phyloP scores from a whole-genome alignment of 441 rosid species.

The Oxalis stricta region DNA sequence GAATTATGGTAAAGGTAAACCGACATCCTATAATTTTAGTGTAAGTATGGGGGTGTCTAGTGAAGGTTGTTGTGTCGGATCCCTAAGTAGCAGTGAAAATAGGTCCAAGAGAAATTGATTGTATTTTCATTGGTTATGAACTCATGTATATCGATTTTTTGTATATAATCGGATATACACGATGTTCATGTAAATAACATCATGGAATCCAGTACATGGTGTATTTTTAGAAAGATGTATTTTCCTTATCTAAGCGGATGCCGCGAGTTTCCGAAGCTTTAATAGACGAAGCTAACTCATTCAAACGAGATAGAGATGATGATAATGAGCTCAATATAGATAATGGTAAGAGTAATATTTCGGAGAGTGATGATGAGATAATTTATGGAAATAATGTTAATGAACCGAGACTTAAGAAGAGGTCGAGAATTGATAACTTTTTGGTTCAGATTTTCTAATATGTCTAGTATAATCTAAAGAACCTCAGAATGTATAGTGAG shows the following conservation, averaged over 20 bases:
- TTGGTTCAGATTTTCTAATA: too few relatives aligned
- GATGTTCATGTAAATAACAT: not conserved
- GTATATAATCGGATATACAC: not conserved
- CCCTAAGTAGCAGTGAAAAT: not conserved
- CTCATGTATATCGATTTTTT: not conserved
- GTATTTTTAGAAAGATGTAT: not conserved
- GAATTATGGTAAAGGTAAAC: not conserved
- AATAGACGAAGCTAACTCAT: too few relatives aligned
- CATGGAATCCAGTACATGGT: not conserved
- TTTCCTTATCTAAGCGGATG: too few relatives aligned
- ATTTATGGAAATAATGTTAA: too few relatives aligned
- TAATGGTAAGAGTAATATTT: too few relatives aligned
- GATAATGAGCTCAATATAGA: too few relatives aligned
- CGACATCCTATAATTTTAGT: not conserved
- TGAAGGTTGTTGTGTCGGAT: not conserved
- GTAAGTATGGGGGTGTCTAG: not conserved
- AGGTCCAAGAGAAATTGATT: not conserved
- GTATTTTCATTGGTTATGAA: not conserved
- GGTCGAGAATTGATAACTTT: too few relatives aligned
- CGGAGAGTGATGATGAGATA: too few relatives aligned
- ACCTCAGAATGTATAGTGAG: not conserved
- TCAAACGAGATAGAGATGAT: too few relatives aligned
- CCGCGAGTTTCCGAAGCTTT: too few relatives aligned
- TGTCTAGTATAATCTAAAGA: not conserved
- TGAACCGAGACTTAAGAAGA: too few relatives aligned